These are phyloP conservation scores for Verticillium alfalfae DNA, from an alignment of 2,329 filamentous ascomycete genomes.

Conservation along the genomic window DNA sequence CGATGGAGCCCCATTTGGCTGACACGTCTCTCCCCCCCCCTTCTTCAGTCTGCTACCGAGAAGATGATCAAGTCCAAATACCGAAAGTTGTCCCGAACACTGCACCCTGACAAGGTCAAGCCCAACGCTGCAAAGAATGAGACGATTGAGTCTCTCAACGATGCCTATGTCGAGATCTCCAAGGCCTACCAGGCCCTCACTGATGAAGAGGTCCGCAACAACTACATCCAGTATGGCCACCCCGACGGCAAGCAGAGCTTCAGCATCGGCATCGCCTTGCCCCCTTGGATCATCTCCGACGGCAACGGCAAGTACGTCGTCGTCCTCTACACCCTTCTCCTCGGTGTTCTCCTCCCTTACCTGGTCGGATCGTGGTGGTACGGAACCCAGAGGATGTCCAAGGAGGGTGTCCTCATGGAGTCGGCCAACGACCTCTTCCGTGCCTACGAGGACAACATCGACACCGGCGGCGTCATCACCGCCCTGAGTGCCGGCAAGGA, in stretches of 20 bases:
- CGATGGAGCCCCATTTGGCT: neutral
- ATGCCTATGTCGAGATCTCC: conserved; percentile 87
- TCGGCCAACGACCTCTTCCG: conserved; percentile 93
- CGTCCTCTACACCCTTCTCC: conserved; percentile 78
- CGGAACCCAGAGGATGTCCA: conserved; percentile 85
- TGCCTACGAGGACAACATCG: conserved; percentile 81
- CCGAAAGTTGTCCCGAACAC: conserved; percentile 76
- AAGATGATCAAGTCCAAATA: conserved; percentile 91
- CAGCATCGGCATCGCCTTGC: conserved; percentile 94
- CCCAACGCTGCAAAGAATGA: conserved; percentile 84
- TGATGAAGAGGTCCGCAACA: conserved; percentile 94
- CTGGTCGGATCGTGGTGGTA: conserved; percentile 99
- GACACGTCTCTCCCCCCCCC: conserved; percentile 1
- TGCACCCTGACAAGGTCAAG: conserved; percentile 88
- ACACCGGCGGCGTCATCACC: conserved; percentile 72
- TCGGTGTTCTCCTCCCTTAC: conserved; percentile 88
- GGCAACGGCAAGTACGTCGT: conserved; percentile 95
- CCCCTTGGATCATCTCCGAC: conserved; percentile 86
- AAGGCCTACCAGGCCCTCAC: conserved; percentile 98
- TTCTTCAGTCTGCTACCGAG: conserved; percentile 62
- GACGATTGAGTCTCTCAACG: conserved; percentile 77
- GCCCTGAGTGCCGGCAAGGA: conserved; percentile 84
- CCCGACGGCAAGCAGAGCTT: conserved; percentile 98
- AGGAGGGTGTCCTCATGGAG: conserved; percentile 87
- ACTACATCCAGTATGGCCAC: conserved; percentile 92